phyloP scores from a whole-genome alignment of 441 rosid species.

The Populus hybrid region DNA sequence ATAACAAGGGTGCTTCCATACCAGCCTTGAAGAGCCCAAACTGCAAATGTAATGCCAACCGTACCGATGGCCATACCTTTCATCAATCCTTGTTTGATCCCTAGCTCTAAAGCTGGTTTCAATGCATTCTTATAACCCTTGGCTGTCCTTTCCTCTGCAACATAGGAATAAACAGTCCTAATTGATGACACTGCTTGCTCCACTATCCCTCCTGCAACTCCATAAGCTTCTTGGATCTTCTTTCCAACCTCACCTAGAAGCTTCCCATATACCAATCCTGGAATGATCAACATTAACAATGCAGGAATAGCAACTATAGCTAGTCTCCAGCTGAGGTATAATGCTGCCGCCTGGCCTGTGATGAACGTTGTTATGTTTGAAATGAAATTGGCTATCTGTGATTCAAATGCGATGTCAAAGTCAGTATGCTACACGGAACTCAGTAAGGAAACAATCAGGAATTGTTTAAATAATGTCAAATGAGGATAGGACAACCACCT shows the following conservation, averaged over 20 bases:
- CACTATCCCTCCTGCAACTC: conserved; percentile 8
- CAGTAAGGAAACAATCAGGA: neutral
- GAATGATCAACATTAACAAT: conserved; percentile 13
- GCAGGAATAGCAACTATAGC: conserved; percentile 17
- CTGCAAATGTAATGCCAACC: conserved; percentile 15
- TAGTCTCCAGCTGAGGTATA: conserved; percentile 25
- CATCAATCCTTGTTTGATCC: conserved; percentile 27
- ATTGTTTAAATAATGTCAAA: neutral
- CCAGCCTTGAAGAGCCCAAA: conserved; percentile 29
- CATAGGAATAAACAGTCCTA: conserved; percentile 26
- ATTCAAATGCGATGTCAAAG: neutral
- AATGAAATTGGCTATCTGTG: conserved; percentile 18
- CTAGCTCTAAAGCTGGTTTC: conserved; percentile 16
- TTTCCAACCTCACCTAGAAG: conserved; percentile 12
- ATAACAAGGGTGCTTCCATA: conserved; percentile 24
- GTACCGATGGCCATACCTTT: conserved; percentile 28
- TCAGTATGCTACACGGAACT: neutral
- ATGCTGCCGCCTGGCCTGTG: conserved; percentile 8
- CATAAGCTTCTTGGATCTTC: conserved; percentile 17
- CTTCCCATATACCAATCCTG: conserved; percentile 21
- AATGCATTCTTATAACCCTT: conserved; percentile 13
- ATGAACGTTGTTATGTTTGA: conserved; percentile 18
- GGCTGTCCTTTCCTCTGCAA: conserved; percentile 15
- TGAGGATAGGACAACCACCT: neutral
- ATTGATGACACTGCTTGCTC: conserved; percentile 26